Percentiles rank a stretch among this genome's conserved stretches.
Conservation (phyloP, 169 alveolate species). For the Besnoitia besnoiti region DNA sequence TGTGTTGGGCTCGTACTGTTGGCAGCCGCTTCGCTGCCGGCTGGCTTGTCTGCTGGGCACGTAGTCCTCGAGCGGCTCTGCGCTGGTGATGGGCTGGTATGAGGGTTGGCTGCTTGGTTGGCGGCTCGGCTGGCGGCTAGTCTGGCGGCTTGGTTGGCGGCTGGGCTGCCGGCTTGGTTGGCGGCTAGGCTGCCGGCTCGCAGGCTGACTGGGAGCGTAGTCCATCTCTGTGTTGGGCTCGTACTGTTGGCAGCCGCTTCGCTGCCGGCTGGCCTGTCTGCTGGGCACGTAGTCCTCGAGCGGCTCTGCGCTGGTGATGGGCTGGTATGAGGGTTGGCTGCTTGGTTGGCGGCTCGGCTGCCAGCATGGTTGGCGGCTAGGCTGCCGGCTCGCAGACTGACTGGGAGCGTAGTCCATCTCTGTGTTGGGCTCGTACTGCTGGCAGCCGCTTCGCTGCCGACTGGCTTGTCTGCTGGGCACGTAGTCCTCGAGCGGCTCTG, state of each 20-base stretch:
- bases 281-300: conserved; percentile 14
- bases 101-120: conserved; percentile 27
- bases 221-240: neutral
- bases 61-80: neutral
- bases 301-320: neutral
- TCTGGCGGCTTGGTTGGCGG: conserved; percentile 26
- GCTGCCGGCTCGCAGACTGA: neutral
- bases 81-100: neutral
- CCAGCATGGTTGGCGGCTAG: conserved; percentile 15
- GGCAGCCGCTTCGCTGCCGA: neutral
- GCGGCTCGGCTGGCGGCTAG: neutral
- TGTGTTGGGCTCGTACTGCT: neutral
- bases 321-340: neutral
- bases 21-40: conserved; percentile 18
- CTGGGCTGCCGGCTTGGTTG: conserved; percentile 32
- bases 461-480: neutral
- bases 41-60: neutral
- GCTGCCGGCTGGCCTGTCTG: neutral
- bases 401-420: neutral
- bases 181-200: conserved; percentile 25
- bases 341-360: conserved; percentile 13
- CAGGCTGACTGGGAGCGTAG: too few species aligned
- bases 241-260: neutral
- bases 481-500: neutral
- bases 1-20: neutral